Evolutionary conservation across 768 basidiomycete genomes (phyloP).

Genomic region (Calocybe cyanea): DNA sequence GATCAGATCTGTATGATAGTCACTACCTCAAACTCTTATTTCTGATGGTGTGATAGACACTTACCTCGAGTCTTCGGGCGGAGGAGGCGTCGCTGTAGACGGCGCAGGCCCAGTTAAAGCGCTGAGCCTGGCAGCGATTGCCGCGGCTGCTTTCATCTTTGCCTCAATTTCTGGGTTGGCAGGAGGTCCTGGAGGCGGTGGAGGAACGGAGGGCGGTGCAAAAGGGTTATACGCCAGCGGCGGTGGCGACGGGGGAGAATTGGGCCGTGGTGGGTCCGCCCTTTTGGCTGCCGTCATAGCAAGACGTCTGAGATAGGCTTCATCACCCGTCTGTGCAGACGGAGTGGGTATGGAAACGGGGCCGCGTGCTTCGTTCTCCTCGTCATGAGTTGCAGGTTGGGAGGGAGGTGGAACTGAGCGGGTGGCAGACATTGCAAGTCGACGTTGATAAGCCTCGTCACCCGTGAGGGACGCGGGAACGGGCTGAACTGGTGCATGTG

Average conservation of each 20-base stretch:
- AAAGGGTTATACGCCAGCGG: conserved; percentile 68
- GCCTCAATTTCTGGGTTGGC: conserved; percentile 52
- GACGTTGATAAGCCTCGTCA: conserved; percentile 78
- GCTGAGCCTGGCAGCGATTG: conserved; percentile 72
- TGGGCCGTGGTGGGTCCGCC: conserved; percentile 19
- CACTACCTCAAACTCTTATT: not conserved
- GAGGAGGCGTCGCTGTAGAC: conserved; percentile 22
- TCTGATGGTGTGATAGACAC: not conserved
- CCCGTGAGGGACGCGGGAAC: conserved; percentile 53
- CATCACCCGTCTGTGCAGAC: conserved; percentile 53
- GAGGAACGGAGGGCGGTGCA: conserved; percentile 56
- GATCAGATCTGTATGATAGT: conserved; percentile 42
- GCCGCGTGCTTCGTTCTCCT: conserved; percentile 20
- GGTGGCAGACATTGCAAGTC: conserved; percentile 61
- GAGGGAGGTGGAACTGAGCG: conserved; percentile 20
- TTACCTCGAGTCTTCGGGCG: conserved; percentile 31
- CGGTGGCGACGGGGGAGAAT: conserved; percentile 43
- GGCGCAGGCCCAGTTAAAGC: conserved; percentile 44
- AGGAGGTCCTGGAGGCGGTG: conserved; percentile 43
- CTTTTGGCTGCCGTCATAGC: conserved; percentile 44
- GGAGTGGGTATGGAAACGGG: conserved; percentile 16
- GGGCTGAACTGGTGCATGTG: conserved; percentile 30
- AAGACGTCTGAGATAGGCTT: conserved; percentile 61
- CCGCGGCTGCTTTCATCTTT: conserved; percentile 72
- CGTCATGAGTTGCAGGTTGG: conserved; percentile 17